phyloP scores from a whole-genome alignment of 1,139 yeast species.

The Yamadazyma aaseri region DNA sequence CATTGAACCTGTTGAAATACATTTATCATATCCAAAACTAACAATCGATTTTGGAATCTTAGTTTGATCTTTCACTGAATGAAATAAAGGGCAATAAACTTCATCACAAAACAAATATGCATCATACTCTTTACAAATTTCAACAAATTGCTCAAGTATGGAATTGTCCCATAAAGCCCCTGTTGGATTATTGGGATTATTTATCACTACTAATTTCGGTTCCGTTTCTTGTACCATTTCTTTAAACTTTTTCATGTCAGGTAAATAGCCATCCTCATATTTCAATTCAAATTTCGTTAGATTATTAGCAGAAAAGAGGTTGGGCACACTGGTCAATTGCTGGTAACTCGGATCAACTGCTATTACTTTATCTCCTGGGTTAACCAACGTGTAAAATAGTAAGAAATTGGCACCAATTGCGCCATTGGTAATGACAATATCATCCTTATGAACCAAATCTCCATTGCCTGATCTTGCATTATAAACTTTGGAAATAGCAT shows the following conservation, averaged over 20 bases:
- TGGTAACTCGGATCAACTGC: constrained; percentile 54
- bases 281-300: constrained; percentile 35
- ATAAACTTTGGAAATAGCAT: constrained; percentile 35
- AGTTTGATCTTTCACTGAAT: constrained; percentile 20
- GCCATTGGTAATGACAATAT: constrained; percentile 51
- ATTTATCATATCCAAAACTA: constrained; percentile 40
- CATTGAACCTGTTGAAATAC: constrained; percentile 51
- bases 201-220: constrained; percentile 48
- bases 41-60: constrained; percentile 36
- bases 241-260: constrained; percentile 33
- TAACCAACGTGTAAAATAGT: constrained; percentile 44
- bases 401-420: constrained; percentile 60
- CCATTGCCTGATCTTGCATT: constrained; percentile 21
- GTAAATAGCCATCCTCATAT: constrained; percentile 33
- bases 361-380: constrained; percentile 49
- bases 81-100: constrained; percentile 56
- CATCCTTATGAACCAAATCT: constrained; percentile 23
- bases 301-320: constrained; percentile 39
- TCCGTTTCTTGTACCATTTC: constrained; percentile 26
- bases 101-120: constrained; percentile 51
- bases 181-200: constrained; percentile 58
- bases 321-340: constrained; percentile 51
- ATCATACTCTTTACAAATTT: constrained; percentile 32
- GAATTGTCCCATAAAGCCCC: constrained; percentile 45
- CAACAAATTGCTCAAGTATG: constrained; percentile 33